Base-by-base conservation (phyloP, 441 rosid genomes). In the Pelargonium fulgidum region DNA sequence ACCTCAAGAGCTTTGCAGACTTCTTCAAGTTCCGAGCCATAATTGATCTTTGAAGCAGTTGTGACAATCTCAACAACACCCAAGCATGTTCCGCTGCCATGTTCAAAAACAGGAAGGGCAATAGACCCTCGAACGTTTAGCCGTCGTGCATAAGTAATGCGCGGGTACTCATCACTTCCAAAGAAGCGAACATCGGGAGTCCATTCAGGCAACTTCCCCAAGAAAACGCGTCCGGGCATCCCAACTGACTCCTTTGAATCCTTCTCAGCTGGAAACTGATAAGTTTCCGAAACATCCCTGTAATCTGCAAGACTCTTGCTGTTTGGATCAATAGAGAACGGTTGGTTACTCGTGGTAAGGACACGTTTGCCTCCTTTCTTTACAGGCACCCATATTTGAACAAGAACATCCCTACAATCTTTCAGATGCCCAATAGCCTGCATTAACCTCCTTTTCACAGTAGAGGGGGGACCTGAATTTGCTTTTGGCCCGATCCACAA, bases 1-100 rank as follows among this genome's bases (percentile, higher is more conserved):
- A 93, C 98, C 99, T 89, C 89, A 17, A 93, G 95, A 77, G 93
- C 99, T 80, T 83, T 84, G 87, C 99, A 81, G 72, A 93, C 77
- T 69, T 83, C 82, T 67, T 89, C 91, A 64, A 91, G 85, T 65
- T 91, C 96, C 4, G 85, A 85, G 2, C 85, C 78, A 71, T 88
- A 91, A 73, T 80, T 84, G 73, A 80, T 84, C 81, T 84, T 84
- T 76, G 78, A 88, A 63, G 80, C 79, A 67, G 97, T 93, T 14
- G 91, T 86, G 66, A 87, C 83, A 64, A 93, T 80, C 91, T 93
- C 99, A 79, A 93, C 90, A 74, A 93, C 93, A 54, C 99, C 97
- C 78, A 91, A 80, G 84, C 96, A 93, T 75, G 62, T 83, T 39
- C 92, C 82, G 54, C 89, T 89, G 44, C 83, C 81, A 73, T 79